Evolutionary conservation across 192 early-diverging fungal genomes (phyloP).

Genomic region (Backusella tuberculispora): DNA sequence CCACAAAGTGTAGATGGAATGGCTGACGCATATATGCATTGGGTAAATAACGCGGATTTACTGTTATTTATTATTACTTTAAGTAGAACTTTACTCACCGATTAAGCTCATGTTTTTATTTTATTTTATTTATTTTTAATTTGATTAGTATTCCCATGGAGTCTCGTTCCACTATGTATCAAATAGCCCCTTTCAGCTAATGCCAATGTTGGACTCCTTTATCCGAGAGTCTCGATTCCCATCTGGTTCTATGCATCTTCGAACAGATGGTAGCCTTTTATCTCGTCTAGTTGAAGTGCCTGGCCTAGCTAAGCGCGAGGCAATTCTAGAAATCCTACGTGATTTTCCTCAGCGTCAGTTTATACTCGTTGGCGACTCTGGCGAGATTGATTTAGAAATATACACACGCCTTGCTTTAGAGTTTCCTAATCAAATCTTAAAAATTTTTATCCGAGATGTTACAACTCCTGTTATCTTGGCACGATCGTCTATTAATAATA

Average conservation of each 20-base stretch:
- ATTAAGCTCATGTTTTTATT: constrained; percentile 10
- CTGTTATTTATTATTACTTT: neutral
- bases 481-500: constrained; percentile 1
- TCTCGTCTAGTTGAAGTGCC: constrained; percentile 60
- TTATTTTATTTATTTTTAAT: constrained; percentile 23
- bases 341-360: constrained; percentile 78
- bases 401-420: constrained; percentile 66
- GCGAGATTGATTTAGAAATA: constrained; percentile 84
- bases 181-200: constrained; percentile 83
- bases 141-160: constrained; percentile 56
- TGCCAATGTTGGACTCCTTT: constrained; percentile 69
- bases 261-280: constrained; percentile 65
- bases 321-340: constrained; percentile 51
- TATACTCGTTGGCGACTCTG: constrained; percentile 85
- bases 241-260: constrained; percentile 70
- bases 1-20: constrained; percentile 45
- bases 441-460: constrained; percentile 85
- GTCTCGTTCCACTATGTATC: constrained; percentile 86
- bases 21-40: constrained; percentile 51
- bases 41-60: constrained; percentile 36
- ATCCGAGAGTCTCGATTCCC: constrained; percentile 72
- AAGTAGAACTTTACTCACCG: constrained; percentile 6
- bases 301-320: constrained; percentile 53
- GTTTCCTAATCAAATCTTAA: constrained; percentile 72
- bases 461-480: constrained; percentile 34